phyloP scores from a whole-genome alignment of 495 filamentous ascomycete species.

The Penicillium parvum region DNA sequence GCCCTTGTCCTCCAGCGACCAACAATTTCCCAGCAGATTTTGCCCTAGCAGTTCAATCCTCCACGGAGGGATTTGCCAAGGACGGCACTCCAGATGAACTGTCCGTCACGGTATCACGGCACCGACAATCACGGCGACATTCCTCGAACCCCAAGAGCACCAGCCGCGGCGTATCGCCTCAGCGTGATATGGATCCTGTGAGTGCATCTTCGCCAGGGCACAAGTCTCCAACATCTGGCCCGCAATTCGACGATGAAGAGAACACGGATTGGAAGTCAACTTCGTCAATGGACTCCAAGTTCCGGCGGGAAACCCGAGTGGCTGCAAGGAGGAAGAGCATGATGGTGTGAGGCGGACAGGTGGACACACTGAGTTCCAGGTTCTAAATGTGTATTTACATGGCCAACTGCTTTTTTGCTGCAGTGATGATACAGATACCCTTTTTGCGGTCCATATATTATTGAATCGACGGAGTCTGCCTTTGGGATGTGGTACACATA shows the following conservation, averaged over 20 bases:
- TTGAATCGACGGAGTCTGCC: constrained; percentile 1
- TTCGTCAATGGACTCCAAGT: constrained; percentile 11
- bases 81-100: constrained; percentile 9
- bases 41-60: constrained; percentile 4
- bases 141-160: constrained; percentile 33
- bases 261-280: not conserved
- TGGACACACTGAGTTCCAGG: not conserved
- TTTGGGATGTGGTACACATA: too few species aligned
- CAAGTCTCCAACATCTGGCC: not conserved
- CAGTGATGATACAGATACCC: constrained; percentile 25
- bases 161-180: constrained; percentile 1
- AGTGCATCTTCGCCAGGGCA: too few species aligned
- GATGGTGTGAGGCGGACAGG: constrained; percentile 47
- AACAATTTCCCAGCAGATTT: constrained; percentile 6
- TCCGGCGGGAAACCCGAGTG: constrained; percentile 31
- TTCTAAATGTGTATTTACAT: constrained; percentile 9
- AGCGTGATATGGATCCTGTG: constrained; percentile 7
- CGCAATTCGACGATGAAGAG: constrained; percentile 26
- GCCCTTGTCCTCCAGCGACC: not conserved
- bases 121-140: constrained; percentile 36
- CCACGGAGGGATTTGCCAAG: not conserved
- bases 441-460: constrained; percentile 2
- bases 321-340: constrained; percentile 47
- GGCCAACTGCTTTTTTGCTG: constrained; percentile 5
- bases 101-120: constrained; percentile 22